phyloP scores from a whole-genome alignment of 306 rosid genomes.

The Cucurbita argyrosperma region DNA sequence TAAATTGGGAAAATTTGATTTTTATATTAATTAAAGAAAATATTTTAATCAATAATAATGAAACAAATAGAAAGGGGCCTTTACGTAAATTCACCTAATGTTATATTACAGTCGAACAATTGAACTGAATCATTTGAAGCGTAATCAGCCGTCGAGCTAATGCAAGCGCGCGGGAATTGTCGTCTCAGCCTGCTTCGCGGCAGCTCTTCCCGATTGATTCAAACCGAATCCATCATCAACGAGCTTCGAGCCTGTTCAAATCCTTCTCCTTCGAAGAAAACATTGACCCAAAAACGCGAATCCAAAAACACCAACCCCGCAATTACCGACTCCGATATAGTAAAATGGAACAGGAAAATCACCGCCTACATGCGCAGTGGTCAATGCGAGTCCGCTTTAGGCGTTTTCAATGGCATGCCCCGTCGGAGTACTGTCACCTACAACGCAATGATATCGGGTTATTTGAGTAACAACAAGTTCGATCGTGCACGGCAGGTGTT shows the following conservation, averaged over 20 bases:
- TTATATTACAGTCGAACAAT: background rate
- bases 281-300: slow-evolving; percentile 7
- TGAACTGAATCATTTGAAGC: background rate
- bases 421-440: slow-evolving; percentile 51
- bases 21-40: no score
- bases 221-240: slow-evolving; percentile 11
- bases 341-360: slow-evolving; percentile 46
- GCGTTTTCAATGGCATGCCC: slow-evolving; percentile 45
- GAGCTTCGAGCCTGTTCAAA: slow-evolving; percentile 6
- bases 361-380: slow-evolving; percentile 63
- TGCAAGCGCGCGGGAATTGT: slow-evolving; percentile 23
- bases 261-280: slow-evolving; percentile 21
- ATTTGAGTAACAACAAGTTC: slow-evolving; percentile 33
- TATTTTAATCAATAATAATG: background rate
- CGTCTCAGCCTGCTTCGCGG: slow-evolving; percentile 14
- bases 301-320: slow-evolving; percentile 9
- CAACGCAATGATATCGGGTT: slow-evolving; percentile 71
- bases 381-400: slow-evolving; percentile 43
- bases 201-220: slow-evolving; percentile 12
- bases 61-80: background rate
- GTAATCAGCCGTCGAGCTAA: background rate
- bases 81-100: background rate
- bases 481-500: slow-evolving; percentile 44
- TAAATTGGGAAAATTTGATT: no score
- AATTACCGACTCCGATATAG: slow-evolving; percentile 30